Evolutionary conservation across 139 green algal species (phyloP).

Genomic region (Closterium sp.): DNA sequence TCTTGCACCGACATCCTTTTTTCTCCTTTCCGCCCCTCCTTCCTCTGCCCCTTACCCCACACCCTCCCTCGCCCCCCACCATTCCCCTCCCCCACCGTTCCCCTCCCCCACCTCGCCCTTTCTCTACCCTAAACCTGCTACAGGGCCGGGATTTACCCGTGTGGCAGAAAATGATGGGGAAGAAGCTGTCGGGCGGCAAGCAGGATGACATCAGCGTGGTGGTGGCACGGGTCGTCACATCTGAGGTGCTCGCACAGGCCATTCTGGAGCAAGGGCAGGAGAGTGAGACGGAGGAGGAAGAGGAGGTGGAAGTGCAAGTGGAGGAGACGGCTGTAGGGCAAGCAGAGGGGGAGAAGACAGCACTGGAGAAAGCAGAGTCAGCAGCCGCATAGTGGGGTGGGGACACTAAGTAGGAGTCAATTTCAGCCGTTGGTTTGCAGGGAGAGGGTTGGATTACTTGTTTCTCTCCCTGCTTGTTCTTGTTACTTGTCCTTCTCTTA

Average conservation of each 20-base stretch:
- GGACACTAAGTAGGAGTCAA: neutral
- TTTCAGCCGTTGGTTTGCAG: no score
- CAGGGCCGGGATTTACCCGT: constrained; percentile 34
- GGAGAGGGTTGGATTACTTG: neutral
- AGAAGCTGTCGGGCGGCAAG: constrained; percentile 58
- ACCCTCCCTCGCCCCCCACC: neutral
- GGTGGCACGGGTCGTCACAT: constrained; percentile 35
- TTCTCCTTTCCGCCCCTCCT: neutral
- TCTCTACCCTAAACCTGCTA: neutral
- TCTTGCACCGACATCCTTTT: neutral
- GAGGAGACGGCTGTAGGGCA: neutral
- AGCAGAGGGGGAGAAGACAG: neutral
- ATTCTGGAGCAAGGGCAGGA: neutral
- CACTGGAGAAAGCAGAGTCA: neutral
- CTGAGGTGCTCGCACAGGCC: neutral
- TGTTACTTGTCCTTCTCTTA: neutral
- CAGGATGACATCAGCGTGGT: constrained; percentile 63
- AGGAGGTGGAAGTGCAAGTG: neutral
- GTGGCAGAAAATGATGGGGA: constrained; percentile 48
- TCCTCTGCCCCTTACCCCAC: neutral
- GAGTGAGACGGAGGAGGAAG: neutral
- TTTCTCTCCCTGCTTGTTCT: neutral
- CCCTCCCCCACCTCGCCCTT: neutral
- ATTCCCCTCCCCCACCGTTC: neutral
- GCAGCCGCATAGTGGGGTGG: neutral